Evolutionary conservation across 2,329 filamentous ascomycete species (phyloP).

Genomic region (Albophoma yamanashiensis): DNA sequence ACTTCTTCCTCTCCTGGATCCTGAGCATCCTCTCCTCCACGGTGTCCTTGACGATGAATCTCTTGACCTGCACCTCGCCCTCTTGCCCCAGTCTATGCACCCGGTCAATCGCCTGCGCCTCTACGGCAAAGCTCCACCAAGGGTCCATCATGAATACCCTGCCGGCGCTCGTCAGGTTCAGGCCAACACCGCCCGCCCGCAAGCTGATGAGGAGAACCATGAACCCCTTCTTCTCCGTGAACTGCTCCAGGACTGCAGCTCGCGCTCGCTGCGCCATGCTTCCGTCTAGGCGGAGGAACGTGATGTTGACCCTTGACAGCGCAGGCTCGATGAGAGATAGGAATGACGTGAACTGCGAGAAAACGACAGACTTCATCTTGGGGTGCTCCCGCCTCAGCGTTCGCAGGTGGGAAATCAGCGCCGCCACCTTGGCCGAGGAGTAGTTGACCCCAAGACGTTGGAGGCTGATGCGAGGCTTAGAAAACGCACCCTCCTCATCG

Average conservation of each 20-base stretch:
- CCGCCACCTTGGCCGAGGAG: conserved; percentile 82
- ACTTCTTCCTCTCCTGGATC: conserved; percentile 93
- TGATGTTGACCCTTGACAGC: conserved; percentile 59
- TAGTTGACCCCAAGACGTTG: conserved; percentile 50
- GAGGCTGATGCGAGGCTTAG: conserved; percentile 43
- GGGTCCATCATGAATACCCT: conserved; percentile 99
- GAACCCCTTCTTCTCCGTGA: conserved; percentile 49
- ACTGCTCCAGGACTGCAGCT: conserved; percentile 66
- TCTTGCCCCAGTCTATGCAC: conserved; percentile 96
- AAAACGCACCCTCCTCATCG: conserved; percentile 36
- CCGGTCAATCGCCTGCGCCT: conserved; percentile 94
- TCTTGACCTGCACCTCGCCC: conserved; percentile 70
- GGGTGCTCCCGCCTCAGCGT: conserved; percentile 54
- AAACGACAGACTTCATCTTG: conserved; percentile 77
- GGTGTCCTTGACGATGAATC: conserved; percentile 82
- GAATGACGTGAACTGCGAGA: conserved; percentile 96
- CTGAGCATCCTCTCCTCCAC: conserved; percentile 93
- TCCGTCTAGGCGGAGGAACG: conserved; percentile 81
- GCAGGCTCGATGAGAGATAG: conserved; percentile 83
- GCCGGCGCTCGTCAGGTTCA: conserved; percentile 83
- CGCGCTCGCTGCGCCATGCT: conserved; percentile 79
- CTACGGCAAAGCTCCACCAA: conserved; percentile 97
- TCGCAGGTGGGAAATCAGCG: conserved; percentile 67
- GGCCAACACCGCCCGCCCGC: conserved; percentile 81
- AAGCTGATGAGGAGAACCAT: conserved; percentile 74